Conservation (phyloP, 371 early-diverging fungal genomes). For the Mortierella sp. region DNA sequence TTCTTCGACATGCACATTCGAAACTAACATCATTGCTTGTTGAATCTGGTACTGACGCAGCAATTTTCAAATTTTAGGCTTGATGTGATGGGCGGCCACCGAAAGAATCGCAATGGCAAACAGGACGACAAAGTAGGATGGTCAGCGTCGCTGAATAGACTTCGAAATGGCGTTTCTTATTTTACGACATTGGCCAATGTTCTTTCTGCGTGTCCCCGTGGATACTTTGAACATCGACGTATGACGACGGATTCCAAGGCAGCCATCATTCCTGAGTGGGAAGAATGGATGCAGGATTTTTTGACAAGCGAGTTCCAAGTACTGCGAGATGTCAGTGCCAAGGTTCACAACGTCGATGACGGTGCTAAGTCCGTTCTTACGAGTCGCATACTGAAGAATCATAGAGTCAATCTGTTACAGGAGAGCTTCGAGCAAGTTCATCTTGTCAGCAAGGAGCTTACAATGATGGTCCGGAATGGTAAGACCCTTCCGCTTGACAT, state of each 20-base stretch:
- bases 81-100: not conserved
- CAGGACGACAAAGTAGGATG: slow-evolving; percentile 13
- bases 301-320: slow-evolving; percentile 19
- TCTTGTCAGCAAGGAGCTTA: not conserved
- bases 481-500: not conserved
- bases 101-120: too few species aligned
- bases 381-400: slow-evolving; percentile 24
- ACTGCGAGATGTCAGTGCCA: slow-evolving; percentile 23
- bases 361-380: slow-evolving; percentile 32
- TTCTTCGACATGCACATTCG: not conserved
- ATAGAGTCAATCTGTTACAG: slow-evolving; percentile 14
- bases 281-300: slow-evolving; percentile 19
- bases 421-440: not conserved
- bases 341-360: slow-evolving; percentile 22
- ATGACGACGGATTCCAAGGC: slow-evolving; percentile 24
- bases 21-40: slow-evolving; percentile 2
- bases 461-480: not conserved
- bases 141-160: slow-evolving; percentile 14
- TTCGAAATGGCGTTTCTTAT: slow-evolving; percentile 21
- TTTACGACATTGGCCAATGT: slow-evolving; percentile 19
- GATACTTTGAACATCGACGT: slow-evolving; percentile 40
- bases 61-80: not conserved
- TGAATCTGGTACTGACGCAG: slow-evolving; percentile 20
- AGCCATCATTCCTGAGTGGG: slow-evolving; percentile 27
- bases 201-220: slow-evolving; percentile 24